Conservation (phyloP, 805 yeast species). For the Lipomyces anomalus region DNA sequence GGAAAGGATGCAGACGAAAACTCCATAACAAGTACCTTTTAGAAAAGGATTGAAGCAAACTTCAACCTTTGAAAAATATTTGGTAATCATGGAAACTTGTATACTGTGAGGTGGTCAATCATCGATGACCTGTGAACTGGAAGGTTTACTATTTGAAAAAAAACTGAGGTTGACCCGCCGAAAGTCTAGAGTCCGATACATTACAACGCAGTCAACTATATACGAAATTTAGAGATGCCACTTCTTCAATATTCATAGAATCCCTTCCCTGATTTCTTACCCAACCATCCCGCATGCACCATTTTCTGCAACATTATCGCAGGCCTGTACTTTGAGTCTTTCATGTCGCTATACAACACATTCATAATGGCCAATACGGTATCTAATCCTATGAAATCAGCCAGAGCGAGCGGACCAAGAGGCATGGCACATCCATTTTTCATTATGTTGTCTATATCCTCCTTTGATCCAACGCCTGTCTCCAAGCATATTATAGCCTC, state of each 20-base stretch:
- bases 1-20: constrained; percentile 10
- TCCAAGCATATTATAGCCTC: constrained; percentile 40
- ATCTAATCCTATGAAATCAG: constrained; percentile 42
- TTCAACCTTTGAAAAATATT: constrained; percentile 71
- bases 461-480: constrained; percentile 38
- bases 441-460: constrained; percentile 42
- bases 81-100: constrained; percentile 64
- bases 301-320: constrained; percentile 34
- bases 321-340: constrained; percentile 41
- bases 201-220: no score
- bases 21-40: constrained; percentile 43
- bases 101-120: neutral
- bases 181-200: no score
- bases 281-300: constrained; percentile 42
- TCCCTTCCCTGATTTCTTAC: constrained; percentile 39
- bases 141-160: no score
- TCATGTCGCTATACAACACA: constrained; percentile 37
- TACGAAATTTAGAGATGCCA: no score
- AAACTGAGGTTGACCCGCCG: no score
- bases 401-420: constrained; percentile 41
- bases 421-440: constrained; percentile 45
- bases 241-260: constrained; percentile 39
- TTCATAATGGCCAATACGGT: constrained; percentile 41
- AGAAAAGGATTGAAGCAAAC: constrained; percentile 74
- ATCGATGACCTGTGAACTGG: neutral